Conservation (phyloP, 306 rosid genomes). For the Fragaria nilgerrensis region DNA sequence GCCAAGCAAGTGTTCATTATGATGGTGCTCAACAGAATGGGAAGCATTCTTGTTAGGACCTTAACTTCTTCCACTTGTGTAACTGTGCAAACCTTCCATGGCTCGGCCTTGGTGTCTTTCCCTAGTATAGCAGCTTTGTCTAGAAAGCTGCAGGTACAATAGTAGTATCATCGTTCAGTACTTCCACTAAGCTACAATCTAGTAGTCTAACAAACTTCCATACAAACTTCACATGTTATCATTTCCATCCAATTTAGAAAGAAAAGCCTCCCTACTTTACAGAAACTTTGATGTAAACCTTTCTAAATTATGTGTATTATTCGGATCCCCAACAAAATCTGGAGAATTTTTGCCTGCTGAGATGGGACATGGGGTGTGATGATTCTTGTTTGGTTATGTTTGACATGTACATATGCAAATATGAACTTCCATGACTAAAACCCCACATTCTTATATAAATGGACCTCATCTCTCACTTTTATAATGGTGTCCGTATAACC, state of each 20-base stretch:
- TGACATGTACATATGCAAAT: neutral
- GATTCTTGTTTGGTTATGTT: slow-evolving; percentile 10
- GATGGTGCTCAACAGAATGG: slow-evolving; percentile 71
- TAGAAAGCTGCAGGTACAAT: slow-evolving; percentile 44
- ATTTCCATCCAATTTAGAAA: neutral
- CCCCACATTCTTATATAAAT: neutral
- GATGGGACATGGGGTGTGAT: slow-evolving; percentile 6
- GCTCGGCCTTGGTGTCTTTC: slow-evolving; percentile 31
- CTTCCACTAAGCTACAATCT: neutral
- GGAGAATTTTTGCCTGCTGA: slow-evolving; percentile 16
- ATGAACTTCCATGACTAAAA: neutral
- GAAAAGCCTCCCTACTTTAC: neutral
- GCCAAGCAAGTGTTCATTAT: slow-evolving; percentile 88
- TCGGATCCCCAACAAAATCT: neutral
- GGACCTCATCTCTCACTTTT: slow-evolving; percentile 2
- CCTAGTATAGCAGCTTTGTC: slow-evolving; percentile 70
- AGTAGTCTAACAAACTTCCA: neutral
- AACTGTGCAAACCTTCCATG: slow-evolving; percentile 75
- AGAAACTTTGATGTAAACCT: slow-evolving; percentile 3
- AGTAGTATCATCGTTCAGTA: neutral
- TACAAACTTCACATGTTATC: neutral
- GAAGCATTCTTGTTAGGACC: slow-evolving; percentile 72
- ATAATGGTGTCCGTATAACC: neutral
- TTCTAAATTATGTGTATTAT: neutral
- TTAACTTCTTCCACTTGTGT: slow-evolving; percentile 92